Base-by-base conservation (phyloP, 768 basidiomycete species). In the Boletus rubroflammeus region DNA sequence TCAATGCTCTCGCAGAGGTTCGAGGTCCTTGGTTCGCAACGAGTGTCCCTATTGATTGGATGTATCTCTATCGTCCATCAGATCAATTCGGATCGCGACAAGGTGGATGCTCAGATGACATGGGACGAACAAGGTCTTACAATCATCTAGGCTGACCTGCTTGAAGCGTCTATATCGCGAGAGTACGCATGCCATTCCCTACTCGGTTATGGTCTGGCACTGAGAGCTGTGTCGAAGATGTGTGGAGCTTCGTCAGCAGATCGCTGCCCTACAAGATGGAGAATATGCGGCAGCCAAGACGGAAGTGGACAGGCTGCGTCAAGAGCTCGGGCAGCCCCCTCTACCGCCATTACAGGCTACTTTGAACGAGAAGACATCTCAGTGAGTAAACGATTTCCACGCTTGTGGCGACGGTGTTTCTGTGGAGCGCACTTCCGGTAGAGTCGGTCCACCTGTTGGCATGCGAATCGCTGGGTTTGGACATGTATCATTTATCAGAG, bases 61-160 rank as follows among this genome's bases (percentile, higher is more conserved):
- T 26, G 40, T 3, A 19, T 35, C 38, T 34, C 23, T 26, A 17
- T 45, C 43, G 47, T 28, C 51, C 21, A 36, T 52, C 62, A 90
- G 86, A 78, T 91, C 19, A 91, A 91, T 64, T 86, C 88, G 65
- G 89, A 92, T 68, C 80, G 88, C 14, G 89, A 91, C 74, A 88
- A 87, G 78, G 81, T 76, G 53, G 41, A 57, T 56, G 39, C 32
- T 48, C 13, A 28, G 39, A 54, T 51, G 46, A 47, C 32, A 40
- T 36, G 60, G 23, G 51, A 29, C n/a, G 40, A 40, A 41, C 54
- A 3, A 9, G 38, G 43, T 46, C 51, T 62, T 43, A 51, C 32
- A n/a, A 34, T 51, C 34, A 25, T 53, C 59, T 55, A 77, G 84
- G 84, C 82, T 29, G 90, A 90, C 62, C 69, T 91, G 50, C 78